Base-by-base conservation (phyloP, 139 green algal genomes). In the Spirogloea muscicola region DNA sequence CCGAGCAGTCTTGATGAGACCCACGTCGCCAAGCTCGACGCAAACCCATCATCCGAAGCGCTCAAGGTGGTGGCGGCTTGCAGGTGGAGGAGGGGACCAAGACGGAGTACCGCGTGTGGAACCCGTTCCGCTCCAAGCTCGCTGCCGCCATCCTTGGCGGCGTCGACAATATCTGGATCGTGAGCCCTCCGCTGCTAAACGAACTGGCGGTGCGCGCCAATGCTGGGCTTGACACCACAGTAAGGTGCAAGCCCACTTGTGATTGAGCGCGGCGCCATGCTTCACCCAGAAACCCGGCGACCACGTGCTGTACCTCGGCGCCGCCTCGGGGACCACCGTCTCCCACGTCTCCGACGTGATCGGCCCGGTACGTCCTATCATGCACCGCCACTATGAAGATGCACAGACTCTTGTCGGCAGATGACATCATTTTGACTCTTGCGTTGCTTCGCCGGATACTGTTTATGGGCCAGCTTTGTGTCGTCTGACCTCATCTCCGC, bases 81-180 rank as follows among this genome's bases (percentile, higher is more conserved):
- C 80, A 86, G 57, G 83, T 76, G 42, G 87, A 84, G 60, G 88
- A 89, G 5, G 84, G 85, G 51, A 81, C 89, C 40, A 97, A 99
- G 87, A 84, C 90, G 2, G 95, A 99, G 89, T 99, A 99, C 88
- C 87, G 95, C 41, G 93, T 99, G 39, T 99, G 95, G 95, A 99
- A 99, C 87, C 95, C 95, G 38, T 98, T 98, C 91, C 85, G 95
- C 38, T 96, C 90, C 46, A 99, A 99, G 90, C 86, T 99, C 59
- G 95, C 94, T 10, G 95, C 95, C 18, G 90, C 92, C 7, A 91
- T 99, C 40, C 85, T 99, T 37, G 95, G 94, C 40, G 95, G 95
- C 60, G 86, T 99, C 10, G 95, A 98, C 88, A 96, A 98, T 86
- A 97, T 99, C 69, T 89, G 96, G 82, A 92, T 99, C 70, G 94